A percentile compares a stretch with the other conserved stretches of the same genome.
phyloP scores from a whole-genome alignment of 495 filamentous ascomycete species.

The Platismatia glauca region DNA sequence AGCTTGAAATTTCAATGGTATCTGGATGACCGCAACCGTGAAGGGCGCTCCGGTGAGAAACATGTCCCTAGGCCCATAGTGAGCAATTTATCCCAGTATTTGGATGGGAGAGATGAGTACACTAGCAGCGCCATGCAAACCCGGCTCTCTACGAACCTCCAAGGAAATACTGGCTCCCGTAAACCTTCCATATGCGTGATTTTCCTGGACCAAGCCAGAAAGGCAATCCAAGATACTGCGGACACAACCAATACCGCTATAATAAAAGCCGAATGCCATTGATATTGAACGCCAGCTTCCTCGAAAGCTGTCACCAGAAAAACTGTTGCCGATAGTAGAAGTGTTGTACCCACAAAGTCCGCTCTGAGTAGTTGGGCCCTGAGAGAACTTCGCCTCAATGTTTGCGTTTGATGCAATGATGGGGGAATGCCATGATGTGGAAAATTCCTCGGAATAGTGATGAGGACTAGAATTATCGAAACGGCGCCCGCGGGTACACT shows the following conservation, averaged over 20 bases:
- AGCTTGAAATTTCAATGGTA: conserved; percentile 50
- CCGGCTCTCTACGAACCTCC: conserved; percentile 14
- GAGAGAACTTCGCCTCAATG: not conserved
- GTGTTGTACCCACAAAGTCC: conserved; percentile 42
- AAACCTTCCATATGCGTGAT: conserved; percentile 17
- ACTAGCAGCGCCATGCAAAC: conserved; percentile 18
- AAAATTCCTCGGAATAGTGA: conserved; percentile 23
- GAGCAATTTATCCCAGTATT: not conserved
- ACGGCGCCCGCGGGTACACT: conserved; percentile 34
- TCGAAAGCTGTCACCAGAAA: conserved; percentile 45
- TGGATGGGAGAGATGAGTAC: no score
- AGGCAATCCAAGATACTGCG: conserved; percentile 22
- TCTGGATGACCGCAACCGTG: conserved; percentile 42
- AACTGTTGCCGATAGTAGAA: conserved; percentile 42
- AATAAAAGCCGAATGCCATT: conserved; percentile 30
- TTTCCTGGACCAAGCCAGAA: conserved; percentile 25
- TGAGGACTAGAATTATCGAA: conserved; percentile 35
- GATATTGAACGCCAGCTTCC: conserved; percentile 37
- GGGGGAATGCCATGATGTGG: not conserved
- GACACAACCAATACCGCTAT: conserved; percentile 31
- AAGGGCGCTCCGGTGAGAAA: conserved; percentile 43
- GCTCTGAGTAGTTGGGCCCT: conserved; percentile 11
- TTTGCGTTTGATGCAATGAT: no score
- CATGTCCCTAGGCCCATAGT: not conserved
- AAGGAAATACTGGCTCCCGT: conserved; percentile 24